phyloP scores from a whole-genome alignment of 2,329 filamentous ascomycete genomes.

The Pseudogymnoascus sp. region DNA sequence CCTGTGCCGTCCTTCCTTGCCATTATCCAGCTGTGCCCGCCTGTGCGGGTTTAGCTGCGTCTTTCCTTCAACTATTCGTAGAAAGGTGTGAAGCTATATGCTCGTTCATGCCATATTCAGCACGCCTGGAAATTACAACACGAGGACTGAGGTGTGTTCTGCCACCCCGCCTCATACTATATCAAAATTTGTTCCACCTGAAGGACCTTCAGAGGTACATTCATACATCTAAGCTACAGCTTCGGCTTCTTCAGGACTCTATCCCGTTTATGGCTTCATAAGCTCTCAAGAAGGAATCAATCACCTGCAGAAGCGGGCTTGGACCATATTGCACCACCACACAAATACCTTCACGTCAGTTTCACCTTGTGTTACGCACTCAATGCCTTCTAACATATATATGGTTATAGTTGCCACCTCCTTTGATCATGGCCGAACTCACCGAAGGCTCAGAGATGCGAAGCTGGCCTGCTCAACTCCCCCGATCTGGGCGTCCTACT shows the following conservation, averaged over 20 bases:
- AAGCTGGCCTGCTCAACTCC: background rate
- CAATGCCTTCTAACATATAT: background rate
- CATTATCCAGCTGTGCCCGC: background rate
- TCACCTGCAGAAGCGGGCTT: background rate
- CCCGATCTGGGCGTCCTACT: background rate
- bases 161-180: background rate
- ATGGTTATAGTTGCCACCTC: too few relatives aligned
- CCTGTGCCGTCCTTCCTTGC: background rate
- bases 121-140: background rate
- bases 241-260: background rate
- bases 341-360: background rate
- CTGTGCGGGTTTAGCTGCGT: background rate
- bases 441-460: background rate
- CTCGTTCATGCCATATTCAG: background rate
- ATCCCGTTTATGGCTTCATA: background rate
- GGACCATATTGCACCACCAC: background rate
- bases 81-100: background rate
- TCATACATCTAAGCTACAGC: background rate
- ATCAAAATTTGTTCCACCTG: background rate
- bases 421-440: background rate
- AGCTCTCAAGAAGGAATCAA: background rate
- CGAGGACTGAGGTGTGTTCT: background rate
- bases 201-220: background rate
- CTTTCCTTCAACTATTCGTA: background rate
- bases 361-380: background rate